These are phyloP conservation scores for Solanum phureja DNA, from an alignment of 257 asterid species.

Conservation along the genomic window DNA sequence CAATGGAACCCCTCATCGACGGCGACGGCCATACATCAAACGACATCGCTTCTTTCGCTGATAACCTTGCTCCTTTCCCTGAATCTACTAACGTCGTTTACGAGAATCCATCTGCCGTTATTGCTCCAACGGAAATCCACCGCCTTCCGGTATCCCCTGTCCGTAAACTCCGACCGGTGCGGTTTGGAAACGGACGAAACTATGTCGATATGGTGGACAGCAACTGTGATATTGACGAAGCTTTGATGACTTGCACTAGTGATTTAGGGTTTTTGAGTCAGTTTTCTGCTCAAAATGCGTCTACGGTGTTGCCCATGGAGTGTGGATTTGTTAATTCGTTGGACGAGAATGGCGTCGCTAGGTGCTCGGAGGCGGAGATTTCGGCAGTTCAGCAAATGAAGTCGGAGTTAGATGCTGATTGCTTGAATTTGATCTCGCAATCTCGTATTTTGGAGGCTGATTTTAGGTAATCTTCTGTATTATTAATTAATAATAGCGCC, in stretches of 20 bases:
- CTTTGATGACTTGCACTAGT: not conserved
- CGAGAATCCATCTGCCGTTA: not conserved
- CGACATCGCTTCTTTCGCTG: not conserved
- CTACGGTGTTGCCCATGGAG: not conserved
- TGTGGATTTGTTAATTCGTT: not conserved
- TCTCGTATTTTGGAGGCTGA: slow-evolving; percentile 1
- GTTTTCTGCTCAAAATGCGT: not conserved
- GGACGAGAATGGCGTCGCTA: not conserved
- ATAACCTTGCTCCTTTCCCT: slow-evolving; percentile 1
- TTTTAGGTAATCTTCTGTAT: not conserved
- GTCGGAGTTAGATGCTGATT: slow-evolving; percentile 4
- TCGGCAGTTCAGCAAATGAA: slow-evolving; percentile 4
- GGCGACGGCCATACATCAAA: not conserved
- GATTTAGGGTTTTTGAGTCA: slow-evolving; percentile 2
- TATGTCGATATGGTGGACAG: not conserved
- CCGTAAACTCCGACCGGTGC: slow-evolving; percentile 8
- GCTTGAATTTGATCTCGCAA: slow-evolving; percentile 1
- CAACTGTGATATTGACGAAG: not conserved
- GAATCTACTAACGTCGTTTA: not conserved
- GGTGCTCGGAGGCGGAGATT: not conserved
- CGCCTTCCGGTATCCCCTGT: not conserved
- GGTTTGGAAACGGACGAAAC: slow-evolving; percentile 4
- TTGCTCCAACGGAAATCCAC: not conserved
- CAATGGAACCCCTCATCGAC: slow-evolving; percentile 1
- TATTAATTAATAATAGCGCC: not conserved